These are phyloP conservation scores for Sphaerostilbella broomeana DNA, from an alignment of 2,329 filamentous ascomycete genomes.

Conservation along the genomic window DNA sequence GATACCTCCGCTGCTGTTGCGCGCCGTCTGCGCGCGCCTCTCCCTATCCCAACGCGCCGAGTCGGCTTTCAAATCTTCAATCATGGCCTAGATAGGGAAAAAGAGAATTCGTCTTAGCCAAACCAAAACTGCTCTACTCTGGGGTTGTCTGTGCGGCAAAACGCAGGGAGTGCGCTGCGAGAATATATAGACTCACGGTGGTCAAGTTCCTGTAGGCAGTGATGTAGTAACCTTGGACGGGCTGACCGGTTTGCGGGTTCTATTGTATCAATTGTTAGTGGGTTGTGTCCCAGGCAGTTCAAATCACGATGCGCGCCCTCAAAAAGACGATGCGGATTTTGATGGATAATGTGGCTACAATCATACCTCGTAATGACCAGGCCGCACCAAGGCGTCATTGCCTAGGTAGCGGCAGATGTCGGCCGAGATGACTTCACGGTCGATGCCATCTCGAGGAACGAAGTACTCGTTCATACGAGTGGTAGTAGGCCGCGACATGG, in stretches of 20 bases:
- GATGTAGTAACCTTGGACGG: slow-evolving; percentile 67
- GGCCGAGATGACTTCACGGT: slow-evolving; percentile 75
- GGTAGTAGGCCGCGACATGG: slow-evolving; percentile 22
- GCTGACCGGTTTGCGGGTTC: slow-evolving; percentile 52
- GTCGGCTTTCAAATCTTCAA: slow-evolving; percentile 55
- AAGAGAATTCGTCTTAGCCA: neutral
- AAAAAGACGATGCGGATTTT: neutral
- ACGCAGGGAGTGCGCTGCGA: too few relatives aligned
- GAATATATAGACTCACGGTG: slow-evolving; percentile 48
- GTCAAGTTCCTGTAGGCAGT: slow-evolving; percentile 74
- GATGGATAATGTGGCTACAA: slow-evolving; percentile 1
- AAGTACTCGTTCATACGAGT: slow-evolving; percentile 70
- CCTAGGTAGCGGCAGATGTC: slow-evolving; percentile 80
- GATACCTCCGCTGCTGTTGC: slow-evolving; percentile 52
- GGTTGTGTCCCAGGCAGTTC: too few relatives aligned
- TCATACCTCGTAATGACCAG: slow-evolving; percentile 64
- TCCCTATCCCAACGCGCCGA: slow-evolving; percentile 57
- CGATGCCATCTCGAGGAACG: slow-evolving; percentile 72
- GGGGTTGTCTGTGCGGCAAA: too few relatives aligned
- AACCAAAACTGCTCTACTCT: too few relatives aligned
- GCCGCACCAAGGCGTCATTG: slow-evolving; percentile 73
- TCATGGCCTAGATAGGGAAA: slow-evolving; percentile 46
- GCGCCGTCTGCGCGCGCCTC: slow-evolving; percentile 49
- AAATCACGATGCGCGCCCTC: too few relatives aligned
- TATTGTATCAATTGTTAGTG: slow-evolving; percentile 20